Conservation (phyloP, 148 eudicot species). For the Rhododendron kiyosumense region DNA sequence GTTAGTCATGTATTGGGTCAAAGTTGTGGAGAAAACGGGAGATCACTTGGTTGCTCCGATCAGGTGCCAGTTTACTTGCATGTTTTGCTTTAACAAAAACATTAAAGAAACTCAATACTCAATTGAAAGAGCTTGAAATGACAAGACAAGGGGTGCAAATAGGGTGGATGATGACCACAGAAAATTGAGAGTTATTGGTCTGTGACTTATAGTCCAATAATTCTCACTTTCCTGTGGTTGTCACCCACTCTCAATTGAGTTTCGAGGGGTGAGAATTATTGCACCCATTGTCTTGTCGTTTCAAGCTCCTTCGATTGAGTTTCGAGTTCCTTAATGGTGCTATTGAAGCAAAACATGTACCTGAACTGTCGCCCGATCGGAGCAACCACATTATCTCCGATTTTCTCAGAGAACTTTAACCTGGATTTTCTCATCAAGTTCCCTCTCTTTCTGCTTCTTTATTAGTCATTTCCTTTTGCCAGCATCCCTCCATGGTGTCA, state of each 20-base stretch:
- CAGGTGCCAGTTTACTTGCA: slow-evolving; percentile 15
- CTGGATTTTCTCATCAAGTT: background rate
- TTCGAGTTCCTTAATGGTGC: slow-evolving; percentile 14
- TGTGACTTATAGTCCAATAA: background rate
- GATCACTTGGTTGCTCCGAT: background rate
- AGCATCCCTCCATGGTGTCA: background rate
- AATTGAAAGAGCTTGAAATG: slow-evolving; percentile 5
- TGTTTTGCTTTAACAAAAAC: slow-evolving; percentile 15
- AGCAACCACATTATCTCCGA: background rate
- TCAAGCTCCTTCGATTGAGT: slow-evolving; percentile 6
- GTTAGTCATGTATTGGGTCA: background rate
- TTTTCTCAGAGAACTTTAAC: background rate
- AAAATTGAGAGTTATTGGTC: slow-evolving; percentile 24
- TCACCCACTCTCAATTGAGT: slow-evolving; percentile 9
- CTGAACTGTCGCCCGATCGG: slow-evolving; percentile 10
- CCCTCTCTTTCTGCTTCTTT: background rate
- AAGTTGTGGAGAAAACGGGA: background rate
- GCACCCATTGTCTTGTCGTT: background rate
- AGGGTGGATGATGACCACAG: slow-evolving; percentile 24
- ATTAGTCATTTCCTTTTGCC: background rate
- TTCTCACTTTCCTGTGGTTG: slow-evolving; percentile 30
- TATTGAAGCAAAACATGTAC: slow-evolving; percentile 19
- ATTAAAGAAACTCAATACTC: slow-evolving; percentile 10
- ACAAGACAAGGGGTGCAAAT: background rate
- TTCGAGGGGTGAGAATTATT: too few relatives aligned